Evolutionary conservation across 768 basidiomycete species (phyloP), one percentile per base, ranked within the genome.

Genomic region (Gelatoporia subvermispora): DNA sequence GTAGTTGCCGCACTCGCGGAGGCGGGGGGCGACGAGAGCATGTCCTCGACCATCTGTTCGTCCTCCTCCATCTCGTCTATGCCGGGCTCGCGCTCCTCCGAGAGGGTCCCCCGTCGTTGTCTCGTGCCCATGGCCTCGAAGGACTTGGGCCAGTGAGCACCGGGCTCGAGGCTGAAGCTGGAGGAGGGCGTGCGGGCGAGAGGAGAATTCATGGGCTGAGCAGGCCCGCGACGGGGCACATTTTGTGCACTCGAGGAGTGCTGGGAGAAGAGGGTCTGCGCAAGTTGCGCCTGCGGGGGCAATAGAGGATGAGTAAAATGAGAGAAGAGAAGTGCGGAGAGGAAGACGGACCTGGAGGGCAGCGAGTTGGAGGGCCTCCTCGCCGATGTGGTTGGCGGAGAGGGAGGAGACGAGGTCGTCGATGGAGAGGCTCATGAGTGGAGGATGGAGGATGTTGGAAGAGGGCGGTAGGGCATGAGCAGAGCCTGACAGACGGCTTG

Each of bases 401-500:
- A 77, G 53, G 10, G 75, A 76, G 18, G 74, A 67, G 45, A 77
- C 70, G 58, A 77, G 77, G 66, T 77, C 75, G 60, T 77, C 75
- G 34, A 77, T 66, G 40, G 76, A 70, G 49, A 73, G 41, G 54
- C 65, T 74, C 76, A 77, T 78, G 50, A 24, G 37, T 24, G 5
- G 9, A 18, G 24, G 3, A 17, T 37, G 42, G 22, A 13, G 35
- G 47, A 17, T 41, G 36, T 2, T 8, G 43, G 40, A 31, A 43
- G 38, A 34, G 48, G 37, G 45, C 18, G 49, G 49, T 41, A 18
- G 38, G 25, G 15, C n/a, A 38, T 35, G 46, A 13, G 16, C 23
- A 21, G 46, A 31, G 28, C 5, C 28, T 31, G 28, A 31, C 28
- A 31, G 28, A 31, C 28, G 28, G 28, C 28, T 31, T 31, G 28